Evolutionary conservation across 148 eudicot genomes (phyloP).

Genomic region (Vaccinium corymbosum): DNA sequence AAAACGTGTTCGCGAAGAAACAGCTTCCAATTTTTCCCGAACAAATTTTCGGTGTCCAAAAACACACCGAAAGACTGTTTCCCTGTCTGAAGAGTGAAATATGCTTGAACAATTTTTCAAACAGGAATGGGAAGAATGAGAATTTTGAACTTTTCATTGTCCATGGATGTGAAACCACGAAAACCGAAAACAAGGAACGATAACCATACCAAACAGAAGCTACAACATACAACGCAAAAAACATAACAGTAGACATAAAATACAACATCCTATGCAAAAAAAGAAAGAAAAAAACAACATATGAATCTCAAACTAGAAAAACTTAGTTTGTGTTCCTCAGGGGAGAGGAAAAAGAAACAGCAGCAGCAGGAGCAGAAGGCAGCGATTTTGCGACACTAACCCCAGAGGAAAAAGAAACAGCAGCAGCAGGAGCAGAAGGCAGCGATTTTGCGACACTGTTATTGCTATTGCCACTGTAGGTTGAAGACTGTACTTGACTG

Average conservation of each 20-base stretch:
- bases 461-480: slow-evolving; percentile 3
- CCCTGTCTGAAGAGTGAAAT: too few relatives aligned
- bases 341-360: neutral
- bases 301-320: neutral
- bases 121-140: neutral
- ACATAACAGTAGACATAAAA: neutral
- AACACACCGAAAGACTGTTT: too few relatives aligned
- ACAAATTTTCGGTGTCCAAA: too few relatives aligned
- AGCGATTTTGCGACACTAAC: too few relatives aligned
- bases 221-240: neutral
- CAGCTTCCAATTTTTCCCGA: too few relatives aligned
- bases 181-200: neutral
- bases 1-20: too few relatives aligned
- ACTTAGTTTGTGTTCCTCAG: neutral
- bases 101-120: neutral
- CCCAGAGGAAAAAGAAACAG: neutral
- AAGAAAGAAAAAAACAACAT: neutral
- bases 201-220: neutral
- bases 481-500: slow-evolving; percentile 11
- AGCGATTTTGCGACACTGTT: slow-evolving; percentile 1
- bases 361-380: neutral
- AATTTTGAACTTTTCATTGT: neutral
- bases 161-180: neutral
- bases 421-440: neutral
- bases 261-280: neutral